Conservation (phyloP, 106 monocot genomes). For the Dendrobium catenatum region DNA sequence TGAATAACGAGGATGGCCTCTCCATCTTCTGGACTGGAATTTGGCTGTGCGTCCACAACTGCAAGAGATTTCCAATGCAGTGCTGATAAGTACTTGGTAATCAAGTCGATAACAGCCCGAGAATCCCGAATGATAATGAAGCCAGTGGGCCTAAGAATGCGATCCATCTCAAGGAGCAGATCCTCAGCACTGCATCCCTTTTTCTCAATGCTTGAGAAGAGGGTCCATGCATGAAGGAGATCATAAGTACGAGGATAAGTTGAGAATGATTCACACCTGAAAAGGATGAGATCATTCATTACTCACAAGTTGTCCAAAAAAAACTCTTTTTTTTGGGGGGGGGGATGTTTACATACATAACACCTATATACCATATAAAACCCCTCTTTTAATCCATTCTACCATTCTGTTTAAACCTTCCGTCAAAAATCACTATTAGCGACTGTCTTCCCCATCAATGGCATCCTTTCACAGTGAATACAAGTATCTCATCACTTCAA, state of each 20-base stretch:
- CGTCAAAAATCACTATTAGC: too few species aligned
- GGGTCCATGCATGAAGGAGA: conserved; percentile 82
- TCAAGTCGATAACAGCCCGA: conserved; percentile 36
- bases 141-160: conserved; percentile 75
- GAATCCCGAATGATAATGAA: conserved; percentile 75
- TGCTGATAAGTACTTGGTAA: conserved; percentile 50
- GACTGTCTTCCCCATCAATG: too few species aligned
- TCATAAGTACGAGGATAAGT: conserved; percentile 94
- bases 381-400: too few species aligned
- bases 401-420: too few species aligned
- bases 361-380: too few species aligned
- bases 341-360: too few species aligned
- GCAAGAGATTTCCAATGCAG: conserved; percentile 65
- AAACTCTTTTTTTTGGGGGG: too few species aligned
- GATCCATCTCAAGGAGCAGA: conserved; percentile 85
- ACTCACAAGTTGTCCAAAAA: too few species aligned
- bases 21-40: conserved; percentile 43
- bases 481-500: too few species aligned
- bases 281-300: too few species aligned
- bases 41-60: conserved; percentile 7
- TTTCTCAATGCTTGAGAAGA: conserved; percentile 76
- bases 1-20: conserved; percentile 55
- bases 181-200: conserved; percentile 80
- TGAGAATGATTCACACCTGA: conserved; percentile 88
- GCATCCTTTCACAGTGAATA: too few species aligned